A percentile compares a stretch with the other conserved stretches of the same genome.
phyloP scores from a whole-genome alignment of 371 early-diverging fungal species.

The Lichtheimia corymbifera region DNA sequence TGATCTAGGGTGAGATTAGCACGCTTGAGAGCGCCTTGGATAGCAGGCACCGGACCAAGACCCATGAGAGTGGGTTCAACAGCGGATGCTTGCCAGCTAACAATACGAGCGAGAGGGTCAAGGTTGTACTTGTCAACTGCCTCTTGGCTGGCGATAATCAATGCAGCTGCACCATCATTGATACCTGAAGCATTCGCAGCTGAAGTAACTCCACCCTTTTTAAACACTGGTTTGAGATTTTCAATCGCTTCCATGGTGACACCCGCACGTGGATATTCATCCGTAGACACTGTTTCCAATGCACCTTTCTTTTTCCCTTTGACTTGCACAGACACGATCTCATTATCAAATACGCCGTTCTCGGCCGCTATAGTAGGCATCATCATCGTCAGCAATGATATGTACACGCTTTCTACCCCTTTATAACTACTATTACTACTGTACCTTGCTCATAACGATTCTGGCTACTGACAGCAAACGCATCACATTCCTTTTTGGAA shows the following conservation, averaged over 20 bases:
- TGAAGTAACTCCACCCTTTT: slow-evolving; percentile 89
- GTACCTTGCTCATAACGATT: slow-evolving; percentile 81
- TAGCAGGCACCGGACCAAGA: slow-evolving; percentile 95
- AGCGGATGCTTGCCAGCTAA: slow-evolving; percentile 85
- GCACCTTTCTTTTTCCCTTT: slow-evolving; percentile 68
- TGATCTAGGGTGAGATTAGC: slow-evolving; percentile 80
- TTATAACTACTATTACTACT: too few relatives aligned
- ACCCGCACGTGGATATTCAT: slow-evolving; percentile 92
- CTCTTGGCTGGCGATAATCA: slow-evolving; percentile 86
- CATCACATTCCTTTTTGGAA: slow-evolving; percentile 85
- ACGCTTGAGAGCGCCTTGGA: slow-evolving; percentile 81
- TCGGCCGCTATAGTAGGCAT: slow-evolving; percentile 27
- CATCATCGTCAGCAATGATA: background rate
- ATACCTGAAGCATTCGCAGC: slow-evolving; percentile 97
- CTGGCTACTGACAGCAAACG: slow-evolving; percentile 83
- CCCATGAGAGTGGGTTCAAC: slow-evolving; percentile 87
- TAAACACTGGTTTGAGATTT: slow-evolving; percentile 88
- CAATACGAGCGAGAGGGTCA: slow-evolving; percentile 85
- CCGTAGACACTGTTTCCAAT: slow-evolving; percentile 62
- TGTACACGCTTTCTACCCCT: too few relatives aligned
- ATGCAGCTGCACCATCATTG: slow-evolving; percentile 93
- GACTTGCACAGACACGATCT: slow-evolving; percentile 88
- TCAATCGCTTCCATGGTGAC: slow-evolving; percentile 78
- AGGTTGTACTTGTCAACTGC: slow-evolving; percentile 82
- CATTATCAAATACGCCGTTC: slow-evolving; percentile 77